phyloP scores from a whole-genome alignment of 257 asterid species.

The Gardenia jasminoides region DNA sequence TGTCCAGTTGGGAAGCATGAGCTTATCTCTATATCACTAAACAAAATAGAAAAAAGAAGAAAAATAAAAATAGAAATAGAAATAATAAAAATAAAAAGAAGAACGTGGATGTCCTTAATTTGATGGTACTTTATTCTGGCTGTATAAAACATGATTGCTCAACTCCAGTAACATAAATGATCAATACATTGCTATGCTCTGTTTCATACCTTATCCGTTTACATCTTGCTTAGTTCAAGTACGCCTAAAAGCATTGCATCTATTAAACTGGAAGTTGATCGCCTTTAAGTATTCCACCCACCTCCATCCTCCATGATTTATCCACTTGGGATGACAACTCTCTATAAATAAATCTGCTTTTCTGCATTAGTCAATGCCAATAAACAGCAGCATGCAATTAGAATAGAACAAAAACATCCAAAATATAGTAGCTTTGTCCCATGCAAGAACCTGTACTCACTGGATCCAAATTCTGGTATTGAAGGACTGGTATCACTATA shows the following conservation, averaged over 20 bases:
- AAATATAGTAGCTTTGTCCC: not conserved
- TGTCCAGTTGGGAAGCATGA: not conserved
- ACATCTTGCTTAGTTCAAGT: not conserved
- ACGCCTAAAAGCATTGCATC: not conserved
- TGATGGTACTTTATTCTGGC: not conserved
- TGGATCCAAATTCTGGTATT: too few relatives aligned
- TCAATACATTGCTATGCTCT: not conserved
- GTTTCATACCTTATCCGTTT: slow-evolving; percentile 12
- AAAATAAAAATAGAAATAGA: not conserved
- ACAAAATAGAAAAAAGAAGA: not conserved
- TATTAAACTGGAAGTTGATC: slow-evolving; percentile 43
- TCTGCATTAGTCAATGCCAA: slow-evolving; percentile 12
- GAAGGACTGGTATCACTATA: too few relatives aligned
- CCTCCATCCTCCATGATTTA: slow-evolving; percentile 94
- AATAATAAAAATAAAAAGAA: not conserved
- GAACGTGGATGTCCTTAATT: not conserved
- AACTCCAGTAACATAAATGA: not conserved
- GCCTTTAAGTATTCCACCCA: slow-evolving; percentile 71
- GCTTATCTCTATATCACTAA: not conserved
- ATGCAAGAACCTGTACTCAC: too few relatives aligned
- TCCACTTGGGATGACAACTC: slow-evolving; percentile 86
- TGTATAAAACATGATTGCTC: not conserved
- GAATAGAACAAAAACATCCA: not conserved
- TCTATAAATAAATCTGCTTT: slow-evolving; percentile 38
- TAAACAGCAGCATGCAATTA: not conserved